Base-by-base conservation (phyloP, 164 flowering plant species). In the Berberis thunbergii region DNA sequence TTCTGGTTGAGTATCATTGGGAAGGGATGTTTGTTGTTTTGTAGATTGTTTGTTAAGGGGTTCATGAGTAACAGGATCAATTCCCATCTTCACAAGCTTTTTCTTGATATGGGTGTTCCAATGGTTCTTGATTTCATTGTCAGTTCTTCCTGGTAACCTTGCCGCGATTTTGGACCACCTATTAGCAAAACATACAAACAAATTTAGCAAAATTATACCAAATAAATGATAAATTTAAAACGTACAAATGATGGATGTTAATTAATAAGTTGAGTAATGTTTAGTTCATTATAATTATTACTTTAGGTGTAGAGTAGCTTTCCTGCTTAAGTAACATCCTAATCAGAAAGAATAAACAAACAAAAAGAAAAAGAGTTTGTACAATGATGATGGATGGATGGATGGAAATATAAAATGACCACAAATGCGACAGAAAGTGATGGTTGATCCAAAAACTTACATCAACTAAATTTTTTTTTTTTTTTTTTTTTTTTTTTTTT, bases 31-130 rank as follows among this genome's bases (percentile, higher is more conserved):
- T 40, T 46, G 13, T 10, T 57, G 66, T 6, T 64, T 63, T 48
- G 66, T n/a, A 8, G 74, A 56, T 64, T 77, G 67, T 67, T 81
- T 79, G 43, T 75, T 48, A n/a, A 91, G 70, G 4, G 88, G 88
- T 53, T 85, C 80, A 68, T 88, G 97, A 12, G 97, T 91, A 26
- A 83, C 85, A 0, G 97, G 97, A 70, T 91, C 91, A 54, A 91
- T 88, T 7, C 97, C 97, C 88, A 82, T 84, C 76, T 83, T 88
- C 4, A 79, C 59, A 50, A 89, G 94, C 78, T 86, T 87, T 60
- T 87, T 89, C 88, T 89, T 89, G 71, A 87, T 86, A 63, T 89
- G 94, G 41, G 97, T 89, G 71, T 89, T 89, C 97, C 97, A 89
- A 26, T 87, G 94, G 67, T 89, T 89, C 81, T 89, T 89, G 9